Percentiles rank a stretch among this genome's conserved stretches.
These are phyloP conservation scores for Protea cynaroides DNA, from an alignment of 164 flowering plant genomes.

Conservation along the genomic window DNA sequence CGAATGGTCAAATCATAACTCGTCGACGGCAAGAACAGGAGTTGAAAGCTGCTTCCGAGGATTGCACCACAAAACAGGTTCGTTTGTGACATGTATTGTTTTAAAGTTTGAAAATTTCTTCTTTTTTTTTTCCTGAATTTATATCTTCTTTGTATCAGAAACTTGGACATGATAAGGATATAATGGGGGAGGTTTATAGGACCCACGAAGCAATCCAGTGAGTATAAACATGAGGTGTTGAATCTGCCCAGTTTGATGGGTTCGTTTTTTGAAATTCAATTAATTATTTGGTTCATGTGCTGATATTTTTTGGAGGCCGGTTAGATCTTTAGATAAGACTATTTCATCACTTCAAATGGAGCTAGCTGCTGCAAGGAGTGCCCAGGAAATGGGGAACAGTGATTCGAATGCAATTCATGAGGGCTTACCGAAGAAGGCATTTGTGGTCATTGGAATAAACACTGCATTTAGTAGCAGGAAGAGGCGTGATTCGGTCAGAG, in stretches of 20 bases:
- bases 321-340: constrained; percentile 72
- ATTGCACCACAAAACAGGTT: constrained; percentile 43
- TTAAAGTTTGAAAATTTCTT: constrained; percentile 3
- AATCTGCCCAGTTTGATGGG: background rate
- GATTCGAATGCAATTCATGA: constrained; percentile 23
- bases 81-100: background rate
- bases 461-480: constrained; percentile 86
- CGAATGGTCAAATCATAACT: constrained; percentile 38
- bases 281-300: background rate
- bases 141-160: constrained; percentile 25
- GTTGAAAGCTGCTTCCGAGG: constrained; percentile 47
- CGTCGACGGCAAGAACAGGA: constrained; percentile 56
- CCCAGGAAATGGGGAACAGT: constrained; percentile 34
- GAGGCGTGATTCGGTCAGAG: constrained; percentile 58
- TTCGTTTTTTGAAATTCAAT: background rate
- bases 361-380: constrained; percentile 53
- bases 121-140: background rate
- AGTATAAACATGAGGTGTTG: constrained; percentile 20
- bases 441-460: constrained; percentile 90
- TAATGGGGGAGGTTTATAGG: constrained; percentile 63
- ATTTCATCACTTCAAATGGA: constrained; percentile 79
- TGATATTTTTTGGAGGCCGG: constrained; percentile 12
- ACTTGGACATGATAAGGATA: constrained; percentile 31
- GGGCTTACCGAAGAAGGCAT: constrained; percentile 44
- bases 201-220: constrained; percentile 87